Conservation (phyloP, 2,329 filamentous ascomycete species). For the Clonostachys sp. region DNA sequence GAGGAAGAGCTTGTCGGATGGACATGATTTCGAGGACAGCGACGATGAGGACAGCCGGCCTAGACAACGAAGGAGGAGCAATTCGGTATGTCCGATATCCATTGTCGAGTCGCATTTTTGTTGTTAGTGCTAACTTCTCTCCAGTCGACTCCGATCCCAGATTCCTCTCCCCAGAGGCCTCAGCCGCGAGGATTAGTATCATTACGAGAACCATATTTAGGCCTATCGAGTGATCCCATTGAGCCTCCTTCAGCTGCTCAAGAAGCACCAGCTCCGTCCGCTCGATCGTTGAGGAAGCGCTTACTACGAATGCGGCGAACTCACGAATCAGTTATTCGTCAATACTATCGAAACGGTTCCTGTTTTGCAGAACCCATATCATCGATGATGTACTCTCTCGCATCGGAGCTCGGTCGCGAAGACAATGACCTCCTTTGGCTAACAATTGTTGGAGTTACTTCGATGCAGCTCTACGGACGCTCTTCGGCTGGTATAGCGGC, state of each 20-base stretch:
- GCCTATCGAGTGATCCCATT: constrained; percentile 41
- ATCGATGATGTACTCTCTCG: constrained; percentile 89
- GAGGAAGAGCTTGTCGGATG: constrained; percentile 74
- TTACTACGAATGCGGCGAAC: constrained; percentile 72
- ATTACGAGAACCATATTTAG: constrained; percentile 38
- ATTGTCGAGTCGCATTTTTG: not conserved
- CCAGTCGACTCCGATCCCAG: constrained; percentile 62
- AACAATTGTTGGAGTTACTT: constrained; percentile 91
- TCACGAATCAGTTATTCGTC: constrained; percentile 70
- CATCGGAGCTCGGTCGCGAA: constrained; percentile 90
- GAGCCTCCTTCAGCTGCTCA: constrained; percentile 56
- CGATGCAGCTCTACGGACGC: constrained; percentile 84
- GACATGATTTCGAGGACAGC: constrained; percentile 64
- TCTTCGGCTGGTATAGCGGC: constrained; percentile 75
- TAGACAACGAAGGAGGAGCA: constrained; percentile 77
- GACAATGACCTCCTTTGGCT: constrained; percentile 97
- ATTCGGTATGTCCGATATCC: constrained; percentile 58
- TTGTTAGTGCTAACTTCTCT: constrained; percentile 2
- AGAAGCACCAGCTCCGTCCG: constrained; percentile 59
- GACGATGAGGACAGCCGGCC: constrained; percentile 74
- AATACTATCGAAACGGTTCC: constrained; percentile 82
- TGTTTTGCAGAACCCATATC: constrained; percentile 95
- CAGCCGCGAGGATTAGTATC: constrained; percentile 56
- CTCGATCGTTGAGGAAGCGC: constrained; percentile 65
- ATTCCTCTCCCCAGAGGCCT: constrained; percentile 60